Evolutionary conservation across 1,139 yeast species (phyloP).

Genomic region (Entelexis sorbosivorans): DNA sequence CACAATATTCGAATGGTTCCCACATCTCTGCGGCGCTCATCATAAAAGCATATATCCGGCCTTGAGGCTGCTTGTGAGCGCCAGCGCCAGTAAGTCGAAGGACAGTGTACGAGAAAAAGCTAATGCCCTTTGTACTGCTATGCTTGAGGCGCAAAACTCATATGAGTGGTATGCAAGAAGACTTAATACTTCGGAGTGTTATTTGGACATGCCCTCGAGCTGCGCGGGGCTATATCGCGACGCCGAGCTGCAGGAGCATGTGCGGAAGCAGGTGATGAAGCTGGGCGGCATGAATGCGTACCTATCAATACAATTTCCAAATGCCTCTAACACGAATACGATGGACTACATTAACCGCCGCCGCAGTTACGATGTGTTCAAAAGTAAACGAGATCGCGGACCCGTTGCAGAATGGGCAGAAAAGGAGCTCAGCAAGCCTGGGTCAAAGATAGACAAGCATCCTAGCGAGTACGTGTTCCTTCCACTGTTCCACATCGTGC

Average conservation of each 20-base stretch:
- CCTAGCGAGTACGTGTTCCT: conserved; percentile 9
- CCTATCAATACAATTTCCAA: not conserved
- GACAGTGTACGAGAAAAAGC: not conserved
- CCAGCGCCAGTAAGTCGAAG: not conserved
- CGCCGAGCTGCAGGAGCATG: conserved; percentile 4
- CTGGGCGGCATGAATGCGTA: conserved; percentile 6
- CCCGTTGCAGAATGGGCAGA: conserved; percentile 6
- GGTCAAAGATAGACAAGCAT: not conserved
- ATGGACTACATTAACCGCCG: not conserved
- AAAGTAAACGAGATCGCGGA: not conserved
- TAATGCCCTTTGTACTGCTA: not conserved
- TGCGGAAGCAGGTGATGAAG: not conserved
- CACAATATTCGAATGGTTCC: not conserved
- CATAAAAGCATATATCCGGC: not conserved
- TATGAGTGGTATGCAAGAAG: conserved; percentile 9
- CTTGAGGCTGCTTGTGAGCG: not conserved
- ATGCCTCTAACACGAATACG: not conserved
- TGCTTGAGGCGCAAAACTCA: not conserved
- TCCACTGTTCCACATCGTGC: conserved; percentile 14
- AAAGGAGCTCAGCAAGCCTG: not conserved
- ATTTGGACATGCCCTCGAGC: not conserved
- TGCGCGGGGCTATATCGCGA: conserved; percentile 6
- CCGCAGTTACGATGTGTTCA: not conserved
- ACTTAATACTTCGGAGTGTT: conserved; percentile 7
- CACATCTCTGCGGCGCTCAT: not conserved